A percentile compares a stretch with the other conserved stretches of the same genome.
Conservation (phyloP, 2,329 filamentous ascomycete genomes). For the Neurospora sp. region DNA sequence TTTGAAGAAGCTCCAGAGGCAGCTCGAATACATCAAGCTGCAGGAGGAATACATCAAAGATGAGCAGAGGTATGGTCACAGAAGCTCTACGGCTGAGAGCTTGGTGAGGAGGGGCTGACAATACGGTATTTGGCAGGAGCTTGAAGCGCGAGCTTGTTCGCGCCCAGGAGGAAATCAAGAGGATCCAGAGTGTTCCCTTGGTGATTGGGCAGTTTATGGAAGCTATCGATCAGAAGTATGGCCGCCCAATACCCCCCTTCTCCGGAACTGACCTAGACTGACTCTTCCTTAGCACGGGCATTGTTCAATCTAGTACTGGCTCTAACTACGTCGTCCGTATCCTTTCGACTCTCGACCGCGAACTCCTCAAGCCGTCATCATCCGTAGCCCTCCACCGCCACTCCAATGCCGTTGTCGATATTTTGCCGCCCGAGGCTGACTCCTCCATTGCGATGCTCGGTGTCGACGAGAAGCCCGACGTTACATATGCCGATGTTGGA, state of each 20-base stretch:
- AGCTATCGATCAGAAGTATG: slow-evolving; percentile 96
- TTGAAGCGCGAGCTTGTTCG: slow-evolving; percentile 94
- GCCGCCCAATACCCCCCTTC: slow-evolving; percentile 9
- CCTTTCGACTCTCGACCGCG: slow-evolving; percentile 93
- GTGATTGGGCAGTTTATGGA: slow-evolving; percentile 99
- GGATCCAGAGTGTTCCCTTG: slow-evolving; percentile 94
- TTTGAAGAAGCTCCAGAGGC: slow-evolving; percentile 91
- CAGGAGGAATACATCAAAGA: slow-evolving; percentile 99
- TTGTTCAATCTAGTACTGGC: slow-evolving; percentile 95
- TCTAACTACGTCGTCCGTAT: slow-evolving; percentile 99
- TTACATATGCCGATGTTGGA: slow-evolving; percentile 95
- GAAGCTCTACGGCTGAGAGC: slow-evolving; percentile 13
- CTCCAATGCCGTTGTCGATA: slow-evolving; percentile 97
- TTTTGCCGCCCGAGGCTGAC: slow-evolving; percentile 96
- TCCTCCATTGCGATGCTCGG: slow-evolving; percentile 98
- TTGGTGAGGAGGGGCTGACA: neutral
- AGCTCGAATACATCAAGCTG: slow-evolving; percentile 96
- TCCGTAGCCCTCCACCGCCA: slow-evolving; percentile 96
- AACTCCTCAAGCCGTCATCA: slow-evolving; percentile 94
- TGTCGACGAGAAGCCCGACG: slow-evolving; percentile 92
- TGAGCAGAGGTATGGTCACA: slow-evolving; percentile 67
- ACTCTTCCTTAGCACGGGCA: slow-evolving; percentile 67
- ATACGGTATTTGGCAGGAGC: slow-evolving; percentile 46
- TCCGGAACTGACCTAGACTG: slow-evolving; percentile 1
- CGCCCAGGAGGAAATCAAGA: slow-evolving; percentile 98